These are phyloP conservation scores for Tillandsia fasciculata DNA, from an alignment of 176 grass and related monocot species.

Conservation along the genomic window DNA sequence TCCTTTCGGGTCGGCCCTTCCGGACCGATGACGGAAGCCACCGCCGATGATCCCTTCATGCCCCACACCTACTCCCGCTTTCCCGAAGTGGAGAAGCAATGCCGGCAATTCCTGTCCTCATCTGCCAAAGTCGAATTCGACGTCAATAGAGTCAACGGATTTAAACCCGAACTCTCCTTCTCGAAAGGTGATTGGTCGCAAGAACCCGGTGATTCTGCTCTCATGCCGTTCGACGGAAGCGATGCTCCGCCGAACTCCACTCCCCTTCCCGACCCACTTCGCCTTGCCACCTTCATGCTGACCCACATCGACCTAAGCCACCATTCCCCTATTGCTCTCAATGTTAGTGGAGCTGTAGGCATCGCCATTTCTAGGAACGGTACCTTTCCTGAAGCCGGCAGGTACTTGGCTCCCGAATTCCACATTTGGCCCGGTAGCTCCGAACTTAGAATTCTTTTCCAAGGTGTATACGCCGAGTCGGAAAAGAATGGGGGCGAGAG, in stretches of 20 bases:
- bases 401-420: conserved; percentile 49
- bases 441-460: conserved; percentile 59
- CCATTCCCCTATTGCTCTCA: conserved; percentile 37
- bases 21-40: background rate
- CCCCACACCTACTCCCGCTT: conserved; percentile 57
- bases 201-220: conserved; percentile 25
- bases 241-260: conserved; percentile 19
- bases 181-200: conserved; percentile 63
- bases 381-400: conserved; percentile 40
- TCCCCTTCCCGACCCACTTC: conserved; percentile 17
- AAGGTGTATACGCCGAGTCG: conserved; percentile 68
- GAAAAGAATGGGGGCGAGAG: conserved; percentile 23
- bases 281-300: conserved; percentile 39
- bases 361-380: conserved; percentile 51
- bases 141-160: conserved; percentile 35
- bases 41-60: conserved; percentile 21
- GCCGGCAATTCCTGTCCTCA: conserved; percentile 41
- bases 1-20: background rate
- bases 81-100: conserved; percentile 43
- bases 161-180: conserved; percentile 53
- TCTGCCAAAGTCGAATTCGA: conserved; percentile 41
- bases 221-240: conserved; percentile 58
- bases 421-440: conserved; percentile 53
- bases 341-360: conserved; percentile 65
- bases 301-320: conserved; percentile 46